Percentiles rank a stretch among this genome's conserved stretches.
Conservation (phyloP, 306 rosid genomes). For the Amphicarpaea edgeworthii region DNA sequence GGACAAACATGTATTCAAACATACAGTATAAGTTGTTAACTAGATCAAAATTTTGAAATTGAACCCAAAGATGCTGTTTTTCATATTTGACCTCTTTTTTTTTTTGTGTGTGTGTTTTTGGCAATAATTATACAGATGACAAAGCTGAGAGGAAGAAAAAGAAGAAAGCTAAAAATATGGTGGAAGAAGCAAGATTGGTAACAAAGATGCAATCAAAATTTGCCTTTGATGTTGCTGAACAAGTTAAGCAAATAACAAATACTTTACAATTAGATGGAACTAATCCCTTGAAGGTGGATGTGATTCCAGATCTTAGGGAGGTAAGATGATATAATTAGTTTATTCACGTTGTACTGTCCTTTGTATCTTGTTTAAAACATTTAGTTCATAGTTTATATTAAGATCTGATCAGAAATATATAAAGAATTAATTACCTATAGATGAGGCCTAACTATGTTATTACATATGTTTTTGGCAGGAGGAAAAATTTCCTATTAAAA, state of each 20-base stretch:
- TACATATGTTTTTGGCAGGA: constrained; percentile 65
- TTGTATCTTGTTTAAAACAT: constrained; percentile 41
- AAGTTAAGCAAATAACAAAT: constrained; percentile 60
- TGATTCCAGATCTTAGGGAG: constrained; percentile 61
- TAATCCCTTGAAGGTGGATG: constrained; percentile 66
- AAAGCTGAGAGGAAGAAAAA: constrained; percentile 78
- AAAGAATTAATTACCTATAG: constrained; percentile 4
- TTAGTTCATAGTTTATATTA: constrained; percentile 23
- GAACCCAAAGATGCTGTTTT: background rate
- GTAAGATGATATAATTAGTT: constrained; percentile 51
- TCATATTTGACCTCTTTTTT: constrained; percentile 40
- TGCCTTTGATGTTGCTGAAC: constrained; percentile 62
- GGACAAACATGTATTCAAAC: no score
- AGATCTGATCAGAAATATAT: constrained; percentile 29
- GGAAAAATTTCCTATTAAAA: constrained; percentile 59
- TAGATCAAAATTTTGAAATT: constrained; percentile 35
- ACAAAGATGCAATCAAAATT: constrained; percentile 58
- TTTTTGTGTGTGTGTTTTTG: constrained; percentile 30
- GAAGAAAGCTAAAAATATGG: constrained; percentile 62
- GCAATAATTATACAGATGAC: constrained; percentile 65
- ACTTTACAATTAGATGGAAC: constrained; percentile 60
- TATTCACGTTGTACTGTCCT: constrained; percentile 11
- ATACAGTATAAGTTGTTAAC: constrained; percentile 29
- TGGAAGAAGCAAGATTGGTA: constrained; percentile 58
- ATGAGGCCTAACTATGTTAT: constrained; percentile 2